These are phyloP conservation scores for Phaffia rhodozyma DNA, from an alignment of 1,284 basidiomycete genomes.

Conservation along the genomic window DNA sequence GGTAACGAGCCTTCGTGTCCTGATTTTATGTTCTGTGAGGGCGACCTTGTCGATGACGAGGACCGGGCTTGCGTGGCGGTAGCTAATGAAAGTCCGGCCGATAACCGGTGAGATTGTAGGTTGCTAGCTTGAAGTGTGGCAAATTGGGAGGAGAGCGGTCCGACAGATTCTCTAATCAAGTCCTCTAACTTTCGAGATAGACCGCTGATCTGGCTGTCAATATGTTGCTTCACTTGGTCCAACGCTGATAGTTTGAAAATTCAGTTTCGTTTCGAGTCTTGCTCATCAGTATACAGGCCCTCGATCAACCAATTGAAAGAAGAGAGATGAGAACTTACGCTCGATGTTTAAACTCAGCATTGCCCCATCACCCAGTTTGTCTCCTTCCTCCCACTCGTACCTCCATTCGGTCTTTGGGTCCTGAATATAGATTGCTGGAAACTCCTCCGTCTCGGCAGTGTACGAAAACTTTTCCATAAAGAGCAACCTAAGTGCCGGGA, in stretches of 20 bases:
- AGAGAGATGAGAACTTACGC: constrained; percentile 48
- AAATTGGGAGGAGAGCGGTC: constrained; percentile 40
- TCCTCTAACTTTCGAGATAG: constrained; percentile 90
- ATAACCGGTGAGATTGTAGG: constrained; percentile 25
- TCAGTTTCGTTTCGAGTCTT: not conserved
- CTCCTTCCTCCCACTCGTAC: constrained; percentile 89
- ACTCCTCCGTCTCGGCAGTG: constrained; percentile 77
- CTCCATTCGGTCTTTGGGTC: constrained; percentile 82
- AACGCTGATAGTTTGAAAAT: constrained; percentile 47
- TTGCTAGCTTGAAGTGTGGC: constrained; percentile 35
- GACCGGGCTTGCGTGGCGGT: constrained; percentile 36
- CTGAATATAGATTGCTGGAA: constrained; percentile 89
- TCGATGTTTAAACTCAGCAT: constrained; percentile 88
- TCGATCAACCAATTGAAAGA: not conserved
- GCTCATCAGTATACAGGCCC: constrained; percentile 3
- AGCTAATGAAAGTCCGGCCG: constrained; percentile 25
- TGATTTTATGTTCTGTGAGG: constrained; percentile 40
- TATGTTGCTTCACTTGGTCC: constrained; percentile 97
- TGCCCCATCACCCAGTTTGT: constrained; percentile 81
- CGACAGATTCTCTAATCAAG: constrained; percentile 49
- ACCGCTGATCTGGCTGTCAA: constrained; percentile 73
- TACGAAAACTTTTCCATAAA: constrained; percentile 95
- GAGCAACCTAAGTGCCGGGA: constrained; percentile 41
- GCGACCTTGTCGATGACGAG: constrained; percentile 3
- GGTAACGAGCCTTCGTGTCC: not conserved